These are phyloP conservation scores for Brassica napus DNA, from an alignment of 345 rosid species.

Conservation along the genomic window DNA sequence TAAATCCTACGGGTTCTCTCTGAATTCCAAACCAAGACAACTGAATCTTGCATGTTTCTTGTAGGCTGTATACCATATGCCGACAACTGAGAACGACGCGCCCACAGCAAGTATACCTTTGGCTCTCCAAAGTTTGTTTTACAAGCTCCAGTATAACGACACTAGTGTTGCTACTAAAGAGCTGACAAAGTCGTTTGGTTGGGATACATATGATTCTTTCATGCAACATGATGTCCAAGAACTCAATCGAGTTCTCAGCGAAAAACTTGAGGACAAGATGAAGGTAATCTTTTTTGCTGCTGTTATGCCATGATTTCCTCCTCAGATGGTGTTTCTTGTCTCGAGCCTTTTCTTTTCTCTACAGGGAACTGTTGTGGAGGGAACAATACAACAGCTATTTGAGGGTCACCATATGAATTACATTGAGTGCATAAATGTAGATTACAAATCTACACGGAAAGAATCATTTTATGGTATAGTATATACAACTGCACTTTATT, in stretches of 20 bases:
- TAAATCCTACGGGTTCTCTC: not conserved
- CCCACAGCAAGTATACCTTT: slow-evolving; percentile 93
- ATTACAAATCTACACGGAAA: slow-evolving; percentile 89
- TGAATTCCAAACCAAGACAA: slow-evolving; percentile 15
- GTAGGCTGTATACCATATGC: slow-evolving; percentile 99
- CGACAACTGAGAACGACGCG: slow-evolving; percentile 87
- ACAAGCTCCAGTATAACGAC: slow-evolving; percentile 92
- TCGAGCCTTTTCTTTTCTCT: slow-evolving; percentile 6
- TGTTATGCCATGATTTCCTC: slow-evolving; percentile 18
- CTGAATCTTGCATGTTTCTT: slow-evolving; percentile 18
- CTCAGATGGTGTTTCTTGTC: slow-evolving; percentile 17
- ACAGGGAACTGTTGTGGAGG: slow-evolving; percentile 97
- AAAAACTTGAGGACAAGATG: slow-evolving; percentile 98
- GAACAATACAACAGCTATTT: slow-evolving; percentile 91
- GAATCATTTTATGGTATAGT: slow-evolving; percentile 90
- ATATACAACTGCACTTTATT: slow-evolving; percentile 16
- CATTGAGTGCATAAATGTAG: slow-evolving; percentile 93
- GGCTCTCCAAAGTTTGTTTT: slow-evolving; percentile 96
- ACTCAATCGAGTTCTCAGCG: slow-evolving; percentile 87
- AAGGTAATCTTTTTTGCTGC: slow-evolving; percentile 50
- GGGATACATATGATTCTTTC: slow-evolving; percentile 97
- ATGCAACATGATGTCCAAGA: slow-evolving; percentile 99
- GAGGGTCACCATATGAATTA: slow-evolving; percentile 97
- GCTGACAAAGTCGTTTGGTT: slow-evolving; percentile 94
- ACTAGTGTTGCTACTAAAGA: slow-evolving; percentile 97